Evolutionary conservation across 2,329 filamentous ascomycete species (phyloP).

Genomic region (Ilyonectria destructans): DNA sequence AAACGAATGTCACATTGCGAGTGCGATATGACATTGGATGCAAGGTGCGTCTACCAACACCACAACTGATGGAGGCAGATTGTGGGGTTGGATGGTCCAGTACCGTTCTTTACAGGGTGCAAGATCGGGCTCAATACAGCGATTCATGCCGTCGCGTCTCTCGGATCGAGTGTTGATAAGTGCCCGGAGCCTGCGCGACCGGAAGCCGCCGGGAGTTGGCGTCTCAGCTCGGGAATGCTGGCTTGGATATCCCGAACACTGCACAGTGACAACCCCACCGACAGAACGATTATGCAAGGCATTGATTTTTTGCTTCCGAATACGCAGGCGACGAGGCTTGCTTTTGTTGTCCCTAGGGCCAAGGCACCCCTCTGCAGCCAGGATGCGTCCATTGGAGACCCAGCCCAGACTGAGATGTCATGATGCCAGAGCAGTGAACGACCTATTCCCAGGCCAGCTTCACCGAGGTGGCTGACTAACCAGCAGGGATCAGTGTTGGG

Average conservation of each 20-base stretch:
- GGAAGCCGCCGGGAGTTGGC: background rate
- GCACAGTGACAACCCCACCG: slow-evolving; percentile 6
- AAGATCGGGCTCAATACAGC: background rate
- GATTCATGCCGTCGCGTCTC: background rate
- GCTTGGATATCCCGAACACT: background rate
- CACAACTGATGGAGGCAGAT: background rate
- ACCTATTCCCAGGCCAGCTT: slow-evolving; percentile 45
- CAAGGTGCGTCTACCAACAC: background rate
- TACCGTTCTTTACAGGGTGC: background rate
- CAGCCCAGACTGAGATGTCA: background rate
- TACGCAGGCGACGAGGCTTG: background rate
- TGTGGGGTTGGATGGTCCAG: background rate
- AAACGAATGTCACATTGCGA: background rate
- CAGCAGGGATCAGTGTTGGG: slow-evolving; percentile 32
- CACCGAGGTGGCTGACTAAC: slow-evolving; percentile 48
- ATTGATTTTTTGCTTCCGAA: background rate
- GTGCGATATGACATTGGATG: background rate
- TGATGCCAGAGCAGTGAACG: slow-evolving; percentile 9
- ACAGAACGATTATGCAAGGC: background rate
- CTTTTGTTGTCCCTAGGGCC: background rate
- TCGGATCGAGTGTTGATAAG: background rate
- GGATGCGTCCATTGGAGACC: background rate
- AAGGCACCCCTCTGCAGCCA: background rate
- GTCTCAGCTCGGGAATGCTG: background rate
- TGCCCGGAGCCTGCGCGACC: background rate